Evolutionary conservation across 257 asterid genomes (phyloP), one percentile per base, ranked within the genome.

Genomic region (Marsdenia floribunda): DNA sequence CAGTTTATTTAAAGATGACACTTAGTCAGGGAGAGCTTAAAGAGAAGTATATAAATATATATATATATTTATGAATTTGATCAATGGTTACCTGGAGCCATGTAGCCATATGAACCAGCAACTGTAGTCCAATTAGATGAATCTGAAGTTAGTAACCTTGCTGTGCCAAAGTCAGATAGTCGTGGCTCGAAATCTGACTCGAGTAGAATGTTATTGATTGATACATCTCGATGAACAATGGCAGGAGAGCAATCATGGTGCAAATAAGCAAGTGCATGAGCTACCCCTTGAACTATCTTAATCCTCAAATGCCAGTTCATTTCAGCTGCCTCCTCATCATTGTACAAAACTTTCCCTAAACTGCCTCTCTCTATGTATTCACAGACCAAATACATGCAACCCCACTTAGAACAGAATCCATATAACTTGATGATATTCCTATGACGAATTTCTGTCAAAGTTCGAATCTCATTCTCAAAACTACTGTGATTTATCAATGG

Each of bases 61-160:
- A 40, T 40, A 40, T 40, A 40, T 40, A 29, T 29, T 33, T 71
- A 75, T 71, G 40, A 29, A 21, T 29, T 46, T 46, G 16, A 37
- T 65, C 11, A 40, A 15, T n/a, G 70, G 40, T 80, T 86, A 93
- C 98, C 98, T 87, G 99, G 99, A 75, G 99, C 99, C 98, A 94
- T 94, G 81, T 92, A 94, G 75, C 99, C 99, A 73, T 94, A 94
- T 37, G 97, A 90, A 68, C 99, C 99, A 10, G 96, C 98, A n/a
- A 87, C 86, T 49, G 87, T 42, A 22, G 96, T 90, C 96, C 95
- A 89, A 74, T 82, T 85, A 35, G 97, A 90, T 54, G 96, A 79
- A 71, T 90, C 89, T n/a, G 90, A 68, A 65, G 64, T 73, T 70
- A 94, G 81, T 42, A 89, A 77, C 73, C 88, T 94, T 55, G 97